Conservation (phyloP, 2,329 filamentous ascomycete species). For the Hawksworthiomyces lignivorus region DNA sequence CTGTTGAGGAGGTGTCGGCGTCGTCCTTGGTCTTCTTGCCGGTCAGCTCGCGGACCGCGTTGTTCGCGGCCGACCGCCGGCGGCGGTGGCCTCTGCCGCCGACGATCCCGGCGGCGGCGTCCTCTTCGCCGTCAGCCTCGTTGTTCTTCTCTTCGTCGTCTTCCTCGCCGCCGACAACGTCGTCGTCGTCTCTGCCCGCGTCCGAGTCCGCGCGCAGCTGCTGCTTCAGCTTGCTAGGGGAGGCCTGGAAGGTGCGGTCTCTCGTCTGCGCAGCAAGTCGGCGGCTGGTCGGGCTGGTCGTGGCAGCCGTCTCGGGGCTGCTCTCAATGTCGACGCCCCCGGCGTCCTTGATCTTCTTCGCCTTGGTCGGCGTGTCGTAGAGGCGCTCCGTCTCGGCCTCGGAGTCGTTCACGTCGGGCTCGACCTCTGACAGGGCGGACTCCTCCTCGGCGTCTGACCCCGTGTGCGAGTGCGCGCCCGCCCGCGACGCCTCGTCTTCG, state of each 20-base stretch:
- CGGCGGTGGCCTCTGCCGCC: slow-evolving; percentile 7
- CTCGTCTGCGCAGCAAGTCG: slow-evolving; percentile 9
- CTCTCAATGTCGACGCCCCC: slow-evolving; percentile 27
- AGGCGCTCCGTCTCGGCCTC: slow-evolving; percentile 93
- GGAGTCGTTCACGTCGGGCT: slow-evolving; percentile 48
- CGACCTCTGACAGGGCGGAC: slow-evolving; percentile 46
- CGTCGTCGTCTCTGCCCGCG: slow-evolving; percentile 25
- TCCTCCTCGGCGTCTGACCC: slow-evolving; percentile 25
- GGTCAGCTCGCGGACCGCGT: slow-evolving; percentile 15
- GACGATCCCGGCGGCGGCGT: slow-evolving; percentile 8
- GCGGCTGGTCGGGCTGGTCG: slow-evolving; percentile 38
- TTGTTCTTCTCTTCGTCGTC: slow-evolving; percentile 22
- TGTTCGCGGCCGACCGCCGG: slow-evolving; percentile 23
- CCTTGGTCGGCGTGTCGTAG: slow-evolving; percentile 72
- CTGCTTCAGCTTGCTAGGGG: slow-evolving; percentile 69
- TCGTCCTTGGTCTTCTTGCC: slow-evolving; percentile 13
- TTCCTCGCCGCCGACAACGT: slow-evolving; percentile 27
- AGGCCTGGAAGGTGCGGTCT: slow-evolving; percentile 27
- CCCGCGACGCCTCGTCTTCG: slow-evolving; percentile 11
- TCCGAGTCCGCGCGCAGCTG: slow-evolving; percentile 32
- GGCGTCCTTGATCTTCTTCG: slow-evolving; percentile 24
- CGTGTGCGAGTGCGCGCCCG: slow-evolving; percentile 10
- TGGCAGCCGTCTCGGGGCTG: slow-evolving; percentile 44
- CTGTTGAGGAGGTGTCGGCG: background rate
- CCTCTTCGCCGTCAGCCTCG: slow-evolving; percentile 23